These are phyloP conservation scores for Jamesozyma rosinii DNA, from an alignment of 805 yeast species.

Conservation along the genomic window DNA sequence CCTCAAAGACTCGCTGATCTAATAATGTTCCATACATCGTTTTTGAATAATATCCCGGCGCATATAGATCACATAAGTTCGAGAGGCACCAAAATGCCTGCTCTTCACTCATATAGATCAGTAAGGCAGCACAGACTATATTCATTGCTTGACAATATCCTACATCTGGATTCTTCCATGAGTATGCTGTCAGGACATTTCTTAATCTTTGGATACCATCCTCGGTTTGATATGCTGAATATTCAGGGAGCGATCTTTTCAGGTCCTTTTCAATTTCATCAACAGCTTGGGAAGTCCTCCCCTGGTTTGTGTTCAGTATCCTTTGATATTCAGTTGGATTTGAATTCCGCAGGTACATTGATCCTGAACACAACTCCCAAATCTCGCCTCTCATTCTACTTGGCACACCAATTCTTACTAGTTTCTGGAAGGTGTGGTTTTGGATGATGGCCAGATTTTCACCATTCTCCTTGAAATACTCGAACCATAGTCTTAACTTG, in stretches of 20 bases:
- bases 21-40: conserved; percentile 95
- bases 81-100: conserved; percentile 93
- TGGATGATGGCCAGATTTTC: conserved; percentile 68
- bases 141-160: conserved; percentile 99
- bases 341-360: conserved; percentile 62
- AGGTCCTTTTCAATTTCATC: conserved; percentile 96
- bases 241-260: conserved; percentile 90
- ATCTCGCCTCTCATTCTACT: conserved; percentile 88
- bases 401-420: conserved; percentile 88
- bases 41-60: conserved; percentile 92
- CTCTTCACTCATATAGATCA: conserved; percentile 86
- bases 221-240: conserved; percentile 79
- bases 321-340: conserved; percentile 50
- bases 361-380: conserved; percentile 90
- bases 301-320: conserved; percentile 51
- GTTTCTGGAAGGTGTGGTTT: conserved; percentile 68
- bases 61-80: conserved; percentile 68
- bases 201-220: conserved; percentile 82
- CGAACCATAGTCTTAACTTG: conserved; percentile 89
- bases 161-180: conserved; percentile 94
- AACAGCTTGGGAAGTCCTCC: conserved; percentile 67
- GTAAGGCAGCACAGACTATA: conserved; percentile 71
- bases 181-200: conserved; percentile 83
- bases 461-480: conserved; percentile 75
- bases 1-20: conserved; percentile 90